phyloP scores from a whole-genome alignment of 176 grass and related monocot genomes.

The Aegilops longissima region DNA sequence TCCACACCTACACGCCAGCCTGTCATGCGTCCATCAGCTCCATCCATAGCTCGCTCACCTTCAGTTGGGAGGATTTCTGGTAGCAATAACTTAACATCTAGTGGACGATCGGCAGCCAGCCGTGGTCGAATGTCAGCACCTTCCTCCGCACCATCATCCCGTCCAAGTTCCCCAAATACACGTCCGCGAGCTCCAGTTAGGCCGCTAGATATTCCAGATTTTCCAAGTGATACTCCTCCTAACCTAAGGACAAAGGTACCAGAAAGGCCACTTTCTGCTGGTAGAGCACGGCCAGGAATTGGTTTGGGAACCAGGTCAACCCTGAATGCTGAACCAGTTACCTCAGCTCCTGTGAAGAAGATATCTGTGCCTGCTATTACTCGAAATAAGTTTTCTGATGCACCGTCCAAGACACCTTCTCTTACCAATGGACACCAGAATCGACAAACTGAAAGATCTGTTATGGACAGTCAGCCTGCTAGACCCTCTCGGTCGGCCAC shows the following conservation, averaged over 20 bases:
- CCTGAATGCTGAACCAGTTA: slow-evolving; percentile 44
- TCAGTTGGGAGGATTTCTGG: slow-evolving; percentile 62
- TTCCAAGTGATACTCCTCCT: slow-evolving; percentile 76
- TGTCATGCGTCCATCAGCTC: slow-evolving; percentile 42
- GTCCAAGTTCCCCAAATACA: slow-evolving; percentile 74
- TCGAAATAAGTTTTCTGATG: slow-evolving; percentile 71
- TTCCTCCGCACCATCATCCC: slow-evolving; percentile 69
- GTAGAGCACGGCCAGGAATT: slow-evolving; percentile 67
- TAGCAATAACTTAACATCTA: slow-evolving; percentile 43
- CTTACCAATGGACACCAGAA: slow-evolving; percentile 56
- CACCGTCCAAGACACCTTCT: slow-evolving; percentile 50
- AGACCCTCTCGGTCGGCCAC: slow-evolving; percentile 33
- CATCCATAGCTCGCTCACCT: slow-evolving; percentile 52
- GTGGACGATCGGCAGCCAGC: slow-evolving; percentile 34
- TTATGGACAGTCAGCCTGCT: slow-evolving; percentile 47
- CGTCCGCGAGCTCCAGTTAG: slow-evolving; percentile 60
- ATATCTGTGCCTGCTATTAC: slow-evolving; percentile 70
- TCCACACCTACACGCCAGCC: slow-evolving; percentile 66
- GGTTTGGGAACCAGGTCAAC: slow-evolving; percentile 41
- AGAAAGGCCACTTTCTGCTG: slow-evolving; percentile 67
- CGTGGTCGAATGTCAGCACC: slow-evolving; percentile 68
- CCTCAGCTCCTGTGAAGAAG: slow-evolving; percentile 56
- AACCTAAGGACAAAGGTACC: slow-evolving; percentile 85
- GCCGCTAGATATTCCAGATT: slow-evolving; percentile 83
- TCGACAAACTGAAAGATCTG: slow-evolving; percentile 36